These are phyloP conservation scores for Vitis riparia DNA, from an alignment of 164 flowering plant genomes.

Conservation along the genomic window DNA sequence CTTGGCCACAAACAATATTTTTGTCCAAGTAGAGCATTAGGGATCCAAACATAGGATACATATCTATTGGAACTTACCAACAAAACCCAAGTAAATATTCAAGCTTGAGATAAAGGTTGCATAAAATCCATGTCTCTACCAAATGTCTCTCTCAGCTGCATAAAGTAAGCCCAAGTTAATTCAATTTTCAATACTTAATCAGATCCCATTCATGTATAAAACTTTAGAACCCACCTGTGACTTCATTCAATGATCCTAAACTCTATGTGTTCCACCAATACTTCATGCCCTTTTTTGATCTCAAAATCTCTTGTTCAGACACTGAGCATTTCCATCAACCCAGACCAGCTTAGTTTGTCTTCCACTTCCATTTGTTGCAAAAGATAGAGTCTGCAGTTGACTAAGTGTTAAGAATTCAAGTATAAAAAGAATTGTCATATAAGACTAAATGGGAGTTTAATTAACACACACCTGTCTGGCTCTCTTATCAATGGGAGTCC, in stretches of 20 bases:
- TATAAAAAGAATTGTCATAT: not conserved
- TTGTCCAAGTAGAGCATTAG: not conserved
- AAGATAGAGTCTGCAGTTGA: conserved; percentile 64
- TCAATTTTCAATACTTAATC: not conserved
- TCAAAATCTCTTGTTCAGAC: conserved; percentile 25
- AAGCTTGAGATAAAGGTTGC: not conserved
- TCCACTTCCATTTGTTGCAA: conserved; percentile 54
- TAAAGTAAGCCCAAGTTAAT: not conserved
- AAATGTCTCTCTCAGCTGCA: not conserved
- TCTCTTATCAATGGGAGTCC: conserved; percentile 82
- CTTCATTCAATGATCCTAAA: not conserved
- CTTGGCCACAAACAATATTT: conserved; percentile 2
- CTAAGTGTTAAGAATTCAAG: not conserved
- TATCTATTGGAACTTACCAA: not conserved
- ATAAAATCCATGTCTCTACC: not conserved
- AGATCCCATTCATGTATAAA: not conserved
- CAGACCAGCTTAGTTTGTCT: conserved; percentile 84
- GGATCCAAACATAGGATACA: not conserved
- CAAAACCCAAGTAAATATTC: not conserved
- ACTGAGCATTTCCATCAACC: conserved; percentile 38
- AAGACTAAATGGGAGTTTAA: not conserved
- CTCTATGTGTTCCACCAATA: not conserved
- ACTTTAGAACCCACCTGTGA: conserved; percentile 8
- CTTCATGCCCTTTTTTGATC: conserved; percentile 7
- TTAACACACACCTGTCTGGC: conserved; percentile 60